phyloP scores from a whole-genome alignment of 257 asterid genomes.

The Phtheirospermum japonicum region DNA sequence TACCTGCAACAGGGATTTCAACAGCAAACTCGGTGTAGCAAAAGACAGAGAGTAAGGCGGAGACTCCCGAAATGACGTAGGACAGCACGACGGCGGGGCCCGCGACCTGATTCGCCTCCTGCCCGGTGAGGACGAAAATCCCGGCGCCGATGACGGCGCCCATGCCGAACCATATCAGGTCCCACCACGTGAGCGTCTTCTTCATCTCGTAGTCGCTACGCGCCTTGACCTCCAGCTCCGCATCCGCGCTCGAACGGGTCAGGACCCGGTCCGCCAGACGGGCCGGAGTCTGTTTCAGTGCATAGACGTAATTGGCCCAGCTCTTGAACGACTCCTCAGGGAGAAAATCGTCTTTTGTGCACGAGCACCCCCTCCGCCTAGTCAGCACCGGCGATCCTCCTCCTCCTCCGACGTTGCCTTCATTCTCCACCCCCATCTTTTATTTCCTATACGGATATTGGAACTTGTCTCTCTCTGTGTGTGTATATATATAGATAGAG shows the following conservation, averaged over 20 bases:
- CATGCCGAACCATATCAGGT: too few relatives aligned
- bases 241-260: slow-evolving; percentile 43
- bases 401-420: slow-evolving; percentile 4
- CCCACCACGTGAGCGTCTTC: too few relatives aligned
- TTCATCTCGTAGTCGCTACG: slow-evolving; percentile 59
- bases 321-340: slow-evolving; percentile 70
- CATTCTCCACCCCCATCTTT: slow-evolving; percentile 35
- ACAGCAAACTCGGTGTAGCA: too few relatives aligned
- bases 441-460: too few relatives aligned
- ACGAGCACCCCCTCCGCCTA: too few relatives aligned
- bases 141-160: too few relatives aligned
- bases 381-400: slow-evolving; percentile 21
- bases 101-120: slow-evolving; percentile 44
- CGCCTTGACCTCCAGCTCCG: slow-evolving; percentile 49
- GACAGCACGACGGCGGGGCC: slow-evolving; percentile 71
- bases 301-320: slow-evolving; percentile 47
- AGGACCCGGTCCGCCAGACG: too few relatives aligned
- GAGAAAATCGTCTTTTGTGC: too few relatives aligned
- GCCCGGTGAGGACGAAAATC: slow-evolving; percentile 61
- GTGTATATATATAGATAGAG: too few relatives aligned
- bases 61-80: slow-evolving; percentile 64
- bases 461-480: too few relatives aligned
- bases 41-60: slow-evolving; percentile 78
- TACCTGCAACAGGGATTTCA: too few relatives aligned
- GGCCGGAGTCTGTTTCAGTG: slow-evolving; percentile 47